Base-by-base conservation (phyloP, 768 basidiomycete species). In the Trametes sanguinea region DNA sequence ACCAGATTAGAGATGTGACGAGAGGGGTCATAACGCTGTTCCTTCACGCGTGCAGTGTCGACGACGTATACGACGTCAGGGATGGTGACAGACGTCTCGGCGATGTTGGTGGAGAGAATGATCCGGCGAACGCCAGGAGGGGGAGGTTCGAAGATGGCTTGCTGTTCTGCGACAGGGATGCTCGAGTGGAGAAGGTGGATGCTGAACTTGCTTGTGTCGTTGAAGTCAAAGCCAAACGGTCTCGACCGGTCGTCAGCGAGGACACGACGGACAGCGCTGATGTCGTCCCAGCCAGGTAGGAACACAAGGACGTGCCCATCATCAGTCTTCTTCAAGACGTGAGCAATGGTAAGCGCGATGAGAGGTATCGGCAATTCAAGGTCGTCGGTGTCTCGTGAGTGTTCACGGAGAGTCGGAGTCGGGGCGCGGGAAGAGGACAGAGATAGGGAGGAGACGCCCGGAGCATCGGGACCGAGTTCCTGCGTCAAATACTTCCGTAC, bases 51-150 rank as follows among this genome's bases (percentile, higher is more conserved):
- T 16, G 85, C 95, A 0, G 90, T 83, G 69, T 98, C 96, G 46
- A 98, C 86, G 33, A 98, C 95, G 68, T 92, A 95, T 9, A 96
- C 92, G 29, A 97, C 92, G 66, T 96, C 92, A 1, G 94, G 94
- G 66, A 98, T 96, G 4, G 95, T 98, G 67, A 97, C 82, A 4
- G 93, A 95, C 3, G 95, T 95, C 75, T 98, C 95, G 11, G 95
- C 95, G 47, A 97, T 94, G 72, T 97, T 97, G 42, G 95, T 98
- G 4, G 95, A 85, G 51, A 98, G 80, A 66, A 98, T 96, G 69
- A 98, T 81, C 29, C 95, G 86, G 57, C 95, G 87, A 17, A 93
- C 81, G 9, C 93, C 93, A 2, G 71, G 62, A 0, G 86, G 81
- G 6, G 94, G 89, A 1, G 93, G 90, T 22, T 92, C 87, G 70